These are phyloP conservation scores for Asterionellopsis glacialis DNA, from an alignment of 108 stramenopile species.

Conservation along the genomic window DNA sequence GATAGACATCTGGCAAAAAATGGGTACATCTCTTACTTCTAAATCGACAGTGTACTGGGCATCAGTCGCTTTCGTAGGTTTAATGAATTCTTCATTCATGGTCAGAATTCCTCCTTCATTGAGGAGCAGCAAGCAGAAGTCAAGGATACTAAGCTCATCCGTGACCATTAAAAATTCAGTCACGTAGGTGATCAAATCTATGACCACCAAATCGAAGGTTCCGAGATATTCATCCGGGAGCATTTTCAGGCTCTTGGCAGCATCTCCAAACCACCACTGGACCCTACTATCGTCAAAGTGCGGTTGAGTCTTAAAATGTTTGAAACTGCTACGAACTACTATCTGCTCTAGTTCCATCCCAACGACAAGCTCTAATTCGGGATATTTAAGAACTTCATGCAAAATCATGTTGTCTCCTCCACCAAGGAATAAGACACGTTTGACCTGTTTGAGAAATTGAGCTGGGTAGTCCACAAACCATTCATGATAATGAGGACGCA, in stretches of 20 bases:
- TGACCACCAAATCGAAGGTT: conserved; percentile 83
- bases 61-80: not conserved
- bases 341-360: conserved; percentile 82
- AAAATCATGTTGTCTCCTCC: conserved; percentile 87
- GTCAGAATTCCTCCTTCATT: conserved; percentile 82
- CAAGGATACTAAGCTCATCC: conserved; percentile 66
- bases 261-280: conserved; percentile 91
- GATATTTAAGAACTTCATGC: conserved; percentile 80
- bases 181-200: conserved; percentile 76
- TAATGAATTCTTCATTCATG: conserved; percentile 69
- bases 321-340: conserved; percentile 61
- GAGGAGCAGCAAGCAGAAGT: conserved; percentile 60
- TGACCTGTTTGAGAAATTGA: conserved; percentile 54
- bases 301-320: conserved; percentile 68
- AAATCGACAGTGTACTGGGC: conserved; percentile 38
- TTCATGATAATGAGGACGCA: conserved; percentile 87
- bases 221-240: conserved; percentile 79
- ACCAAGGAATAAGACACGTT: conserved; percentile 70
- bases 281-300: conserved; percentile 81
- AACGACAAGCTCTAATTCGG: conserved; percentile 62
- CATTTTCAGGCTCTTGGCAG: conserved; percentile 69
- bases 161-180: conserved; percentile 81
- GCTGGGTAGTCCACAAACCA: conserved; percentile 73
- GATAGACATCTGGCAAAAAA: conserved; percentile 69
- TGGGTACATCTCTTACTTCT: conserved; percentile 43